Evolutionary conservation across 306 rosid species (phyloP), one percentile per base, ranked within the genome.

Genomic region (Castanospermum australe): DNA sequence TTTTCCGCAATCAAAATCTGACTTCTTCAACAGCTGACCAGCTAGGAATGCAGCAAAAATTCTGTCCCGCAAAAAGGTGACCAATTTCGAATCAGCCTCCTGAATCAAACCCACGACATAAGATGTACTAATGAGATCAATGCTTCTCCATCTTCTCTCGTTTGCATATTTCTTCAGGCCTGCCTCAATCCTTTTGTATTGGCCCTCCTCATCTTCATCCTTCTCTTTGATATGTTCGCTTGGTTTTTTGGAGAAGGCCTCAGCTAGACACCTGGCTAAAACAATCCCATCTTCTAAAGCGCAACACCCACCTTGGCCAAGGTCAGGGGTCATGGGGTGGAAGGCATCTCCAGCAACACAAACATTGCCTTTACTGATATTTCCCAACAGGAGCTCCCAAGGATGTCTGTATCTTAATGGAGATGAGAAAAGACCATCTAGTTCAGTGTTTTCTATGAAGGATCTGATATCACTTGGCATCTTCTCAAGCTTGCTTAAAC

Each of bases 91-190:
- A 60, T 83, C 55, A 71, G 79, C 50, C 56, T 70, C 61, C 62
- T 82, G 76, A 24, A 88, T 28, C 50, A 3, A 35, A 56, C 92
- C 92, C 68, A 84, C 85, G 9, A 84, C 9, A 61, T 82, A 82
- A 75, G 89, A 18, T n/a, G 82, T 30, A 59, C 47, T 3, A 10
- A 88, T 75, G 13, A 87, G 67, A 50, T 76, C 67, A 76, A 86
- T 55, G 70, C 90, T 63, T 78, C 92, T 84, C 88, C 94, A 86
- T 82, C 70, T 71, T 82, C 89, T 86, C 80, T 84, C 86, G 4
- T 42, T 50, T 0, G 84, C 87, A 50, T 80, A 90, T 78, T 88
- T 88, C 24, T 63, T 87, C 80, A 90, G 67, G 47, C 81, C 88
- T 67, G 8, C 67, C 67, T 89, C 84, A 15, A 87, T 82, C 66